phyloP scores from a whole-genome alignment of 768 basidiomycete genomes.

The Suillus subalutaceus region DNA sequence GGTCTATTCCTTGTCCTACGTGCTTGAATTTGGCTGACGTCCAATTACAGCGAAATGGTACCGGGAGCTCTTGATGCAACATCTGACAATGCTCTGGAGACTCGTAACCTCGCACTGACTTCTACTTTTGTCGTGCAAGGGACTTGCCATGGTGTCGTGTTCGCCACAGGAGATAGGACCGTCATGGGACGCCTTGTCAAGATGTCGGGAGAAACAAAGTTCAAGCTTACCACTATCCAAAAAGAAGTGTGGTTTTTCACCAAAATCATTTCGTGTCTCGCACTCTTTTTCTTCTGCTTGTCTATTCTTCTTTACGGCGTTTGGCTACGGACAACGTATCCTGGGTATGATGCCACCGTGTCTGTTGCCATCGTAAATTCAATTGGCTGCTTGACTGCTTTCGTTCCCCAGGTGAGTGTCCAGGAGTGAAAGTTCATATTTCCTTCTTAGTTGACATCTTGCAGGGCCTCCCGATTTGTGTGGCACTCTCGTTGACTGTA shows the following conservation, averaged over 20 bases:
- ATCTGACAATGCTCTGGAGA: slow-evolving; percentile 44
- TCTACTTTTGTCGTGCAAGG: slow-evolving; percentile 43
- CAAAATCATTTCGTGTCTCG: slow-evolving; percentile 56
- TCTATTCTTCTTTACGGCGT: slow-evolving; percentile 39
- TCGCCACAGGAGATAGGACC: slow-evolving; percentile 52
- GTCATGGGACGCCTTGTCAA: slow-evolving; percentile 47
- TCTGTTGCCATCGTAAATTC: slow-evolving; percentile 37
- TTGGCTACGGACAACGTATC: slow-evolving; percentile 33
- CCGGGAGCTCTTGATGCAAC: slow-evolving; percentile 42
- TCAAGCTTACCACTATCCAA: slow-evolving; percentile 29
- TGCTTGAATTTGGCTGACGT: slow-evolving; percentile 3
- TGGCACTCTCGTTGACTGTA: slow-evolving; percentile 54
- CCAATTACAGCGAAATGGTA: slow-evolving; percentile 29
- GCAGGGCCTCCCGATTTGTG: slow-evolving; percentile 55
- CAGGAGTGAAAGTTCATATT: slow-evolving; percentile 54
- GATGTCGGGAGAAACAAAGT: slow-evolving; percentile 44
- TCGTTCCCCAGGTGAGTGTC: slow-evolving; percentile 43
- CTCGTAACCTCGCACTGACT: slow-evolving; percentile 54
- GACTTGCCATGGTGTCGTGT: slow-evolving; percentile 49
- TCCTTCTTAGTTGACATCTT: slow-evolving; percentile 49
- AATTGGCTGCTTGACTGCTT: slow-evolving; percentile 42
- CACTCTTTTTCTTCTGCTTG: slow-evolving; percentile 45
- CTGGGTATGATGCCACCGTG: slow-evolving; percentile 40
- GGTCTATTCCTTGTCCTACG: slow-evolving; percentile 40
- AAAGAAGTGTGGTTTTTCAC: slow-evolving; percentile 40